These are phyloP conservation scores for Vitis labrusca DNA, from an alignment of 164 flowering plant genomes.

Conservation along the genomic window DNA sequence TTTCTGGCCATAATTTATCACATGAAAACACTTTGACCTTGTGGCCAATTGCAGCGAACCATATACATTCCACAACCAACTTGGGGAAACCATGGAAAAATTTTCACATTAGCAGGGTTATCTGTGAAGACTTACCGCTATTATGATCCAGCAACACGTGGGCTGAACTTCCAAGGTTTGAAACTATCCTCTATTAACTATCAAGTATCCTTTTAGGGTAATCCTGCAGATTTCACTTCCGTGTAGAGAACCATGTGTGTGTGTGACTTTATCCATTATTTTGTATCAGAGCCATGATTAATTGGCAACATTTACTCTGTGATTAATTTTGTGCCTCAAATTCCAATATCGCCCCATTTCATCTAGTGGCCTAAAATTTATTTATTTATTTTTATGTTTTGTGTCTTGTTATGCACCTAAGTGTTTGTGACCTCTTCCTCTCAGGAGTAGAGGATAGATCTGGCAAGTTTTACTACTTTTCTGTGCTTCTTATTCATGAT, in stretches of 20 bases:
- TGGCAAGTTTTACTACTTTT: not conserved
- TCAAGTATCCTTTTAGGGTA: not conserved
- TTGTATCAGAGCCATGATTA: not conserved
- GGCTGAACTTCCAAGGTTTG: constrained; percentile 82
- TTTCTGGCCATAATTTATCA: not conserved
- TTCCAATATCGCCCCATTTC: not conserved
- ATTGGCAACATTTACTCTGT: not conserved
- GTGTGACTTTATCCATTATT: not conserved
- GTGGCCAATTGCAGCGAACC: constrained; percentile 46
- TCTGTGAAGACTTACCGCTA: constrained; percentile 88
- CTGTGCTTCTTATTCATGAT: not conserved
- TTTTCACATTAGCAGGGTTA: constrained; percentile 80
- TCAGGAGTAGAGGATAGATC: not conserved
- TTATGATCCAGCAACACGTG: constrained; percentile 92
- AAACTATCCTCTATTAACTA: not conserved
- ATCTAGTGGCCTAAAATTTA: not conserved
- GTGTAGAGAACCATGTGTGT: not conserved
- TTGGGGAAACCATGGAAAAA: constrained; percentile 97
- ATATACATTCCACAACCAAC: constrained; percentile 93
- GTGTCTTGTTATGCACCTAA: not conserved
- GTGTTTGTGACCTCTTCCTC: not conserved
- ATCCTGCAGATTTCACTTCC: not conserved
- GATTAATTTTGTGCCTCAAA: not conserved
- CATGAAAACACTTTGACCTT: constrained; percentile 4
- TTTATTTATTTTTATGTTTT: no score